Conservation (phyloP, 1,284 basidiomycete genomes). For the Neotropicomus parvogracilis region DNA sequence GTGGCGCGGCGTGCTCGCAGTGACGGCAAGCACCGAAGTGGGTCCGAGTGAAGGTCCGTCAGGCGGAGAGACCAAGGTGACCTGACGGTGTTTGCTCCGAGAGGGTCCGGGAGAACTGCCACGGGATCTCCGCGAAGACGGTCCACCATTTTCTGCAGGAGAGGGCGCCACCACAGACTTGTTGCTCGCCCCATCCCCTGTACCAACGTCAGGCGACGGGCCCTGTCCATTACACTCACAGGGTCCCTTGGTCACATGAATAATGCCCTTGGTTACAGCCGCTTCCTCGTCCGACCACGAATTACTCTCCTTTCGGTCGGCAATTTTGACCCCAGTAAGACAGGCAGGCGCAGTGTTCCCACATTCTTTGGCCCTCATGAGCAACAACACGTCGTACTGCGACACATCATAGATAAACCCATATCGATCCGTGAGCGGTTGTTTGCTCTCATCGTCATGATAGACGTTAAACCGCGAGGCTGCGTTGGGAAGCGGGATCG, state of each 20-base stretch:
- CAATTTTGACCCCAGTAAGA: conserved; percentile 82
- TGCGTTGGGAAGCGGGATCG: conserved; percentile 55
- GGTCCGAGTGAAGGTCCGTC: conserved; percentile 34
- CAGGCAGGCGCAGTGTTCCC: conserved; percentile 76
- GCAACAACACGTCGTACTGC: conserved; percentile 74
- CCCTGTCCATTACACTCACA: conserved; percentile 55
- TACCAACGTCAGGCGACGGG: conserved; percentile 20
- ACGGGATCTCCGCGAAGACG: conserved; percentile 30
- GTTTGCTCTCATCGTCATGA: conserved; percentile 51
- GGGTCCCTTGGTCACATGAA: conserved; percentile 58
- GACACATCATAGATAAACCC: conserved; percentile 92
- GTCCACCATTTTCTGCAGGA: conserved; percentile 15
- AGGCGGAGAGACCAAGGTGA: conserved; percentile 38
- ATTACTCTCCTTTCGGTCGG: conserved; percentile 74
- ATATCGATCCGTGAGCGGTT: conserved; percentile 85
- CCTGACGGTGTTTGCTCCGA: conserved; percentile 41
- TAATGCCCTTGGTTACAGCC: conserved; percentile 28
- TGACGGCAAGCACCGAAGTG: conserved; percentile 54
- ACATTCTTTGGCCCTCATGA: conserved; percentile 71
- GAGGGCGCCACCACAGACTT: conserved; percentile 14
- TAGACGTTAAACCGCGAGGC: conserved; percentile 54
- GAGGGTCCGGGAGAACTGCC: conserved; percentile 52
- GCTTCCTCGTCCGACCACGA: conserved; percentile 65
- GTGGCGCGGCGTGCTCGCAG: conserved; percentile 59
- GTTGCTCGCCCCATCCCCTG: conserved; percentile 12